Evolutionary conservation across 108 stramenopile genomes (phyloP).

Genomic region (Discostella stelligeroides): DNA sequence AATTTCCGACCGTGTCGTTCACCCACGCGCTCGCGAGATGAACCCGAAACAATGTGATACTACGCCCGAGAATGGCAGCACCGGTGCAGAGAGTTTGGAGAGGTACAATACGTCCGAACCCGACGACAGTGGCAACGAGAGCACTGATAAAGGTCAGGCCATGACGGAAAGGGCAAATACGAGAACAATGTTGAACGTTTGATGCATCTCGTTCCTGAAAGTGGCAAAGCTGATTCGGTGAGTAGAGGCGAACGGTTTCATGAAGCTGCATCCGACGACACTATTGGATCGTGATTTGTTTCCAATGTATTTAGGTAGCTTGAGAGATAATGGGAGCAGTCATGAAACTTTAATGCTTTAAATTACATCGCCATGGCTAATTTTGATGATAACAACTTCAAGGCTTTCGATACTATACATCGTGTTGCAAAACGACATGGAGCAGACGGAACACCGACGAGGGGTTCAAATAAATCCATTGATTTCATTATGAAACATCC

Average conservation of each 20-base stretch:
- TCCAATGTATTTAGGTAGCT: not conserved
- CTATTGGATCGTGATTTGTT: not conserved
- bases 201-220: not conserved
- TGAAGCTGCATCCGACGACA: not conserved
- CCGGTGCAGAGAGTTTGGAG: no score
- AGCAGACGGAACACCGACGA: not conserved
- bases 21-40: no score
- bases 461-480: not conserved
- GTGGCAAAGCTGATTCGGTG: constrained; percentile 7
- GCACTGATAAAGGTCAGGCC: no score
- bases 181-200: constrained; percentile 6
- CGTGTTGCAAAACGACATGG: not conserved
- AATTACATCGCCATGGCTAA: constrained; percentile 15
- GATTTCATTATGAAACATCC: constrained; percentile 4
- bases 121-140: no score
- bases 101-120: no score
- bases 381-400: not conserved
- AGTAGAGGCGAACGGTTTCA: not conserved
- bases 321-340: constrained; percentile 31
- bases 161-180: constrained; percentile 1
- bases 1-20: no score
- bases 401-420: not conserved
- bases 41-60: no score
- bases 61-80: no score
- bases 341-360: not conserved